These are phyloP conservation scores for Yamadazyma ubonensis DNA, from an alignment of 805 yeast species.

Conservation along the genomic window DNA sequence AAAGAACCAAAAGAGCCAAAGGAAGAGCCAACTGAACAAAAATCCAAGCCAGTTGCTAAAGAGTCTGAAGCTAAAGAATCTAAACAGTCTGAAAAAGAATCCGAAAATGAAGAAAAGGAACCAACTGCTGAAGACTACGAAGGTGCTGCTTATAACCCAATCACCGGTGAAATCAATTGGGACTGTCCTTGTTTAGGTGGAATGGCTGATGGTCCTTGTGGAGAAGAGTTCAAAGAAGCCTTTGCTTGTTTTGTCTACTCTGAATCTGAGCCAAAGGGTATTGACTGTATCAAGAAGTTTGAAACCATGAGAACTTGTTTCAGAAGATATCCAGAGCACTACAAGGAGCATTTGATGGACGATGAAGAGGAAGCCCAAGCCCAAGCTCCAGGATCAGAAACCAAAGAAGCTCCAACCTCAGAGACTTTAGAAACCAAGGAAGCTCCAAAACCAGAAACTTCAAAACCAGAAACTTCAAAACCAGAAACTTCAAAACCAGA, in stretches of 20 bases:
- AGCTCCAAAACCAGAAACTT: neutral
- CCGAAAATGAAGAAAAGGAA: constrained; percentile 2
- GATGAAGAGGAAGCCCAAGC: constrained; percentile 49
- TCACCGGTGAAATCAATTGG: constrained; percentile 99
- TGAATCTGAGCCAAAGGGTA: constrained; percentile 92
- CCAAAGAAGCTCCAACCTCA: neutral
- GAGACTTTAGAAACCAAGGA: constrained; percentile 1
- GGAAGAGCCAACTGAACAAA: neutral
- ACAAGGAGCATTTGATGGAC: constrained; percentile 86
- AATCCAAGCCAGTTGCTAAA: too few relatives aligned
- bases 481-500: too few relatives aligned
- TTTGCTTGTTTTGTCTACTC: constrained; percentile 94
- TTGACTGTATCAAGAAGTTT: constrained; percentile 90
- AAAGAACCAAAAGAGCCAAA: neutral
- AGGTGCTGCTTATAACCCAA: constrained; percentile 85
- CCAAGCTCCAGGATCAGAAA: constrained; percentile 2
- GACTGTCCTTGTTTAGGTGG: constrained; percentile 99
- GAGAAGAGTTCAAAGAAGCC: constrained; percentile 61
- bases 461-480: neutral
- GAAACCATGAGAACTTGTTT: constrained; percentile 92
- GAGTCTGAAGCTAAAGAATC: constrained; percentile 6
- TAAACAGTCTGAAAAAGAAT: constrained; percentile 1
- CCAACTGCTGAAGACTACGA: constrained; percentile 27
- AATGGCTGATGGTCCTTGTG: constrained; percentile 99
- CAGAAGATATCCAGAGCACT: constrained; percentile 87